Evolutionary conservation across 495 filamentous ascomycete species (phyloP), one percentile per base, ranked within the genome.

Genomic region (Neurospora discreta): DNA sequence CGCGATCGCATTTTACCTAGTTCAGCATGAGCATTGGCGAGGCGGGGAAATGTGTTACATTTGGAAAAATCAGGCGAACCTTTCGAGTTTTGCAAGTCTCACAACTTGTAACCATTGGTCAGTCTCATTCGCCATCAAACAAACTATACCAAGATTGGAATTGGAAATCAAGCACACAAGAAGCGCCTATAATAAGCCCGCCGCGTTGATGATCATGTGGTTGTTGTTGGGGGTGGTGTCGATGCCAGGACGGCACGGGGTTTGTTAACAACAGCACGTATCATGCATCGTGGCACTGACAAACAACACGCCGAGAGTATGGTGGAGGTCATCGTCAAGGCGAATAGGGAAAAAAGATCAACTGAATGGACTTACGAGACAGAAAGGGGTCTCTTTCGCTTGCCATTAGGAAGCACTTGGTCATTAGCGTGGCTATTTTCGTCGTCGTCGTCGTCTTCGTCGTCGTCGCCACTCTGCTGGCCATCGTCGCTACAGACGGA

Each of bases 1-100:
- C 87, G 30, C 92, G 89, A 82, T 95, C 91, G 79, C 90, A 93
- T 85, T 93, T 93, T 67, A 93, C 91, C 85, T 89, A 75, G 13
- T 33, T 33, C 26, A 33, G 15, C 2, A 9, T 65, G 33, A 65
- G 26, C 33, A 4, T 9, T 16, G 46, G 26, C 11, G 5, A 30
- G 46, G 13, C 44, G 44, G 20, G 44, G n/a, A 52, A 23, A 52
- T 30, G 23, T 20, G 41, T 43, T 42, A 23, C 5, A 15, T 30
- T 36, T 18, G 52, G 26, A 26, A 33, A 10, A 15, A 65, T 8
- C 15, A 65, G 52, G 15, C 52, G 52, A 65, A 65, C 52, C 52
- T 65, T 65, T 30, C 52, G 23, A 33, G 52, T 33, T 65, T 65
- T 65, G 52, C 52, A 65, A 8, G 52, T 65, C 18, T 65, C 52